These are phyloP conservation scores for Stachybotrys echinatus DNA, from an alignment of 2,329 filamentous ascomycete species.

Conservation along the genomic window DNA sequence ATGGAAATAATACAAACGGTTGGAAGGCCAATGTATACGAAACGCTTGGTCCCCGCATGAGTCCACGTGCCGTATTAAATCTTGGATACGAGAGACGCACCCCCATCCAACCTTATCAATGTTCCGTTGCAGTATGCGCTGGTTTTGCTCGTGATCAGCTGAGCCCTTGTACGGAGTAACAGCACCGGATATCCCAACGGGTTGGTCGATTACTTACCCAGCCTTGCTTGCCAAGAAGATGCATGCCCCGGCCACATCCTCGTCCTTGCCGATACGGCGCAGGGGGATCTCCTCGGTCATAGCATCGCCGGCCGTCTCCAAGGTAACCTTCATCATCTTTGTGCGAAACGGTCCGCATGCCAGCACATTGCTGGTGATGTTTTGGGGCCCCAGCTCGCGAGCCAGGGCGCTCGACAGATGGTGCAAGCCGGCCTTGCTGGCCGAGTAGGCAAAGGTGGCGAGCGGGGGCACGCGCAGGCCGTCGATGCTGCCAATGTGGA, in stretches of 20 bases:
- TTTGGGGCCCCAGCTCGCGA: constrained; percentile 51
- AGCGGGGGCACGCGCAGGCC: constrained; percentile 54
- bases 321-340: constrained; percentile 62
- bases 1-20: too few species aligned
- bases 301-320: constrained; percentile 47
- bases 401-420: constrained; percentile 57
- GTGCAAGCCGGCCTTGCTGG: constrained; percentile 60
- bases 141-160: constrained; percentile 1
- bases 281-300: constrained; percentile 58
- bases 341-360: constrained; percentile 67
- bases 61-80: constrained; percentile 23
- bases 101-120: constrained; percentile 58
- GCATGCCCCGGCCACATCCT: constrained; percentile 68
- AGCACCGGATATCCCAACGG: too few species aligned
- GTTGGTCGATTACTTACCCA: too few species aligned
- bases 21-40: too few species aligned
- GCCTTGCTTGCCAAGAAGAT: constrained; percentile 65
- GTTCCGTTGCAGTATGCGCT: constrained; percentile 59
- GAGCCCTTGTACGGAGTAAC: constrained; percentile 20
- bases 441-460: constrained; percentile 56
- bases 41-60: background rate
- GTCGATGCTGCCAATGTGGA: constrained; percentile 62
- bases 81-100: constrained; percentile 39
- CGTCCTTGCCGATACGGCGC: constrained; percentile 58
- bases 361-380: constrained; percentile 62